A percentile compares a stretch with the other conserved stretches of the same genome.
These are phyloP conservation scores for Suaeda aralocaspica DNA, from an alignment of 148 eudicot genomes.

Conservation along the genomic window DNA sequence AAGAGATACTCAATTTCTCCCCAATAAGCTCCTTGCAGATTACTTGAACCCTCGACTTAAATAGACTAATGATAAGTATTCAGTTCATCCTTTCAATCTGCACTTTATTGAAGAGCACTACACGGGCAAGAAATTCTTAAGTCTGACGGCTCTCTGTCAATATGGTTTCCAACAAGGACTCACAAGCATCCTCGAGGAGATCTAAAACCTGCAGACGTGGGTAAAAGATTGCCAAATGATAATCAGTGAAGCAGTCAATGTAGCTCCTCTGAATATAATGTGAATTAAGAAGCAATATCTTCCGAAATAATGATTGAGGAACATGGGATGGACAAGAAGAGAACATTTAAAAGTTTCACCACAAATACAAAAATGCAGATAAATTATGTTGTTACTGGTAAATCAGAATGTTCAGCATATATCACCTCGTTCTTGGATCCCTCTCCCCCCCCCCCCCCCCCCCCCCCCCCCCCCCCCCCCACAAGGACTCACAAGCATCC, in stretches of 20 bases:
- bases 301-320: background rate
- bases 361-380: background rate
- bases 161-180: slow-evolving; percentile 73
- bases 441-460: no score
- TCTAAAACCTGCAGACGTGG: slow-evolving; percentile 60
- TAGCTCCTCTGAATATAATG: background rate
- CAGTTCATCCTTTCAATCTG: background rate
- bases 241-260: background rate
- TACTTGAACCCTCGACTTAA: background rate
- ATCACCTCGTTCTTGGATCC: no score
- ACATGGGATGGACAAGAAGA: no score
- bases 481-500: slow-evolving; percentile 85
- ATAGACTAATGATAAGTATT: background rate
- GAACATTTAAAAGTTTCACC: no score
- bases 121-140: background rate
- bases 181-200: slow-evolving; percentile 93
- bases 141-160: slow-evolving; percentile 30
- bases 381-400: background rate
- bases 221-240: background rate
- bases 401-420: no score
- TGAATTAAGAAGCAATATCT: background rate
- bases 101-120: background rate
- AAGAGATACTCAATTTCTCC: background rate
- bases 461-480: no score
- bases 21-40: background rate